Evolutionary conservation across 257 asterid genomes (phyloP).

Genomic region (Solanum stenotomum): DNA sequence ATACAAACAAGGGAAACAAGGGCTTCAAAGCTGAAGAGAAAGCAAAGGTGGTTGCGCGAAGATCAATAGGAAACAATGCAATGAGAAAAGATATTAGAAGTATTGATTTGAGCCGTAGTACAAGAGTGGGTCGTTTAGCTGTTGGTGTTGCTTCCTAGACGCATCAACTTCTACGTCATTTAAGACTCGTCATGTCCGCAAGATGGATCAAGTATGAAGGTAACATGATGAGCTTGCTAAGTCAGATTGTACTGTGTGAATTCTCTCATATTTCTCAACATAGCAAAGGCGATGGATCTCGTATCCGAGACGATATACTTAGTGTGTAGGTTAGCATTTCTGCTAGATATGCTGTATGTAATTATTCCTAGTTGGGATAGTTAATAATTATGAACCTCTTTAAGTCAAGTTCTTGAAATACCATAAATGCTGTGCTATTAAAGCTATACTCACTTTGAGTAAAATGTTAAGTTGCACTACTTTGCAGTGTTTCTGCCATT

Average conservation of each 20-base stretch:
- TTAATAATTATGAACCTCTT: not conserved
- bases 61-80: slow-evolving; percentile 1
- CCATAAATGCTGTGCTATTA: not conserved
- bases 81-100: slow-evolving; percentile 11
- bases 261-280: not conserved
- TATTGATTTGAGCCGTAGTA: slow-evolving; percentile 10
- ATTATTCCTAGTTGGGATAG: not conserved
- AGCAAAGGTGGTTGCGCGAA: slow-evolving; percentile 14
- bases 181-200: not conserved
- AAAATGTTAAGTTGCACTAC: not conserved
- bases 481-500: not conserved
- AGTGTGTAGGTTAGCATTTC: not conserved
- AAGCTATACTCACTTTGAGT: not conserved
- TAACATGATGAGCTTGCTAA: not conserved
- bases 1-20: slow-evolving; percentile 1
- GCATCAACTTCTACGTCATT: not conserved
- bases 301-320: not conserved
- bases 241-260: not conserved
- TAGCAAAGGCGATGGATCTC: not conserved
- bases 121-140: slow-evolving; percentile 18
- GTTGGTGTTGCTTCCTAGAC: slow-evolving; percentile 27
- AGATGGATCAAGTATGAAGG: not conserved
- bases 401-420: not conserved
- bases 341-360: not conserved
- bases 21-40: slow-evolving; percentile 19